Evolutionary conservation across 331 rosid genomes (phyloP), one percentile per base, ranked within the genome.

Genomic region (Telfairia occidentalis): DNA sequence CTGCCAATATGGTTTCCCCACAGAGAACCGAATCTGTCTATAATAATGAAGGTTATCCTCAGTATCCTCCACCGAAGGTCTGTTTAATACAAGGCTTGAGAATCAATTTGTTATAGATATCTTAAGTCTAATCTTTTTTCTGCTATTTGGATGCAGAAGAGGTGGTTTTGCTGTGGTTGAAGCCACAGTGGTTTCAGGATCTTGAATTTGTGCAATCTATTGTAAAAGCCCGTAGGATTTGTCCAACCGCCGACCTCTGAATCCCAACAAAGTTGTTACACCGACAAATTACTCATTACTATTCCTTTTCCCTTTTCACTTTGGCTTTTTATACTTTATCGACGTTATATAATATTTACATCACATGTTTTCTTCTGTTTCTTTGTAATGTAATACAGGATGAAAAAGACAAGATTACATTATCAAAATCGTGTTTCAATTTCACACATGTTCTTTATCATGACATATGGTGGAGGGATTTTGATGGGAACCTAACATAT

Each of bases 131-230:
- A 50, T 71, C 46, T 60, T 63, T 60, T 6, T 52, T 42, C 13
- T 70, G 42, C 43, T 71, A 71, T 83, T 63, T 80, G 28, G 76
- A 74, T 86, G 90, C 96, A 89, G 98, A 83, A 50, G 67, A 90
- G 74, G 77, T 92, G 98, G 96, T 86, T 92, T 83, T 90, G 96
- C 90, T 90, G 96, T 80, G 90, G 90, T 60, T 84, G 78, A 86
- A 19, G 49, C 45, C 37, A 35, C 52, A 37, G 40, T 52, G 23
- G 75, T 52, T 78, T 70, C 10, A 23, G 67, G 30, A 70, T 30
- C 57, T 43, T 29, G 71, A 74, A 58, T 9, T 63, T 65, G 53
- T 61, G 38, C 23, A 69, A 38, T 42, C 5, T 42, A 21, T 50
- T 54, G 26, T 26, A 45, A 21, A 75, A 75, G 73, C 13, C 24